A percentile compares a stretch with the other conserved stretches of the same genome.
Evolutionary conservation across 352 stramenopile species (phyloP).

Genomic region (Plasmopara viticola): DNA sequence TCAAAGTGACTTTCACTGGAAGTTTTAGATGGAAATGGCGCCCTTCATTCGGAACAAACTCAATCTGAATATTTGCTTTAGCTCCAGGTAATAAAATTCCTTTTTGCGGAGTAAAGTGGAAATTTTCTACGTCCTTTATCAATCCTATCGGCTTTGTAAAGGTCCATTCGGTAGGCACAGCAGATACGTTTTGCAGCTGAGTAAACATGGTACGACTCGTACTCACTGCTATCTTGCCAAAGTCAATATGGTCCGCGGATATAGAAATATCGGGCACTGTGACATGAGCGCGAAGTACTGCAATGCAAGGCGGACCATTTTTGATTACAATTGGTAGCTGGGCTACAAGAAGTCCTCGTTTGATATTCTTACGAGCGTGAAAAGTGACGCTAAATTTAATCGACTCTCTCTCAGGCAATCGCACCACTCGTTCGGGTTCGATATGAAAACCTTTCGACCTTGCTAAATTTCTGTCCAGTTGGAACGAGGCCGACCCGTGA

Average conservation of each 20-base stretch:
- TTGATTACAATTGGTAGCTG: constrained; percentile 86
- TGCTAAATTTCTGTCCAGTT: constrained; percentile 90
- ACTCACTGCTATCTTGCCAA: constrained; percentile 86
- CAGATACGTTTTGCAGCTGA: constrained; percentile 88
- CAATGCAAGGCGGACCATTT: constrained; percentile 82
- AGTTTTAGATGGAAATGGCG: constrained; percentile 79
- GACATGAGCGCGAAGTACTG: constrained; percentile 85
- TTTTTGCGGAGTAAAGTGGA: constrained; percentile 66
- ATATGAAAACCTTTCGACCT: constrained; percentile 84
- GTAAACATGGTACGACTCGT: constrained; percentile 85
- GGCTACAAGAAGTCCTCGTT: constrained; percentile 68
- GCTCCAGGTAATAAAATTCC: constrained; percentile 70
- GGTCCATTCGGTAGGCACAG: constrained; percentile 85
- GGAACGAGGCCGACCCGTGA: constrained; percentile 76
- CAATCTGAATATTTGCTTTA: constrained; percentile 83
- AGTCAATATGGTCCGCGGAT: constrained; percentile 81
- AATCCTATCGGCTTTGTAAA: constrained; percentile 88
- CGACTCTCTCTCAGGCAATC: constrained; percentile 82
- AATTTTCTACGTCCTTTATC: constrained; percentile 69
- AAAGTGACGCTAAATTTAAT: constrained; percentile 91
- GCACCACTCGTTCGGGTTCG: constrained; percentile 91
- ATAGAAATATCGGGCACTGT: constrained; percentile 88
- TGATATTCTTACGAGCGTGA: constrained; percentile 79
- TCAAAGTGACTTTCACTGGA: constrained; percentile 81
- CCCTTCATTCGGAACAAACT: constrained; percentile 85